Conservation (phyloP, 805 yeast species). For the Myxozyma neotropica region DNA sequence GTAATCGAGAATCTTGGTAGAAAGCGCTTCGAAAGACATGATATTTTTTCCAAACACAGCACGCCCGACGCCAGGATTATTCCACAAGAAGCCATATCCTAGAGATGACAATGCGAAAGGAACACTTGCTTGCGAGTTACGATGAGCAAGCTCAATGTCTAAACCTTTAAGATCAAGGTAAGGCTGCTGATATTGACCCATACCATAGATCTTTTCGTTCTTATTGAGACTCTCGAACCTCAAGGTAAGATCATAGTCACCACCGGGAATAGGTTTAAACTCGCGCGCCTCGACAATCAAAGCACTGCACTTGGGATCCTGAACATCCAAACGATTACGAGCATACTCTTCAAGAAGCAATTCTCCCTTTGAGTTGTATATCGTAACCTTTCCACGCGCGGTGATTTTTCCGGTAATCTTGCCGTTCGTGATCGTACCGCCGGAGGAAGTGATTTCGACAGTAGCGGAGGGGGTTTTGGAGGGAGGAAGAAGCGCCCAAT, state of each 20-base stretch:
- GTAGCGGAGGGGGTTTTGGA: neutral
- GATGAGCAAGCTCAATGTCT: conserved; percentile 33
- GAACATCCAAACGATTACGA: conserved; percentile 28
- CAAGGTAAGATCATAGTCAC: conserved; percentile 23
- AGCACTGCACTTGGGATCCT: conserved; percentile 32
- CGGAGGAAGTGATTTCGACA: neutral
- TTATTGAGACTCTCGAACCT: conserved; percentile 26
- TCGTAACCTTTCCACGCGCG: conserved; percentile 23
- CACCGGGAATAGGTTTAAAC: conserved; percentile 23
- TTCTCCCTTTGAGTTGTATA: conserved; percentile 25
- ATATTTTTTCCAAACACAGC: conserved; percentile 34
- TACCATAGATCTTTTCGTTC: conserved; percentile 34
- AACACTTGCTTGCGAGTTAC: conserved; percentile 34
- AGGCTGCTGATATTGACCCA: conserved; percentile 36
- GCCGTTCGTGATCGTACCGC: conserved; percentile 24
- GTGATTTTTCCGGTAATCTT: conserved; percentile 24
- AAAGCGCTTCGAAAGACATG: conserved; percentile 29
- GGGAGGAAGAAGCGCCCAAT: conserved; percentile 29
- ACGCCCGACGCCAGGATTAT: conserved; percentile 32
- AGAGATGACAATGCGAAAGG: conserved; percentile 33
- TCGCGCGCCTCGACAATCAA: conserved; percentile 33
- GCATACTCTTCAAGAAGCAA: conserved; percentile 30
- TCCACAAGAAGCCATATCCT: conserved; percentile 33
- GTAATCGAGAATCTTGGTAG: conserved; percentile 23
- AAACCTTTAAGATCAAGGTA: conserved; percentile 30